Base-by-base conservation (phyloP, 2,329 filamentous ascomycete genomes). In the Aspergillus uvarum region DNA sequence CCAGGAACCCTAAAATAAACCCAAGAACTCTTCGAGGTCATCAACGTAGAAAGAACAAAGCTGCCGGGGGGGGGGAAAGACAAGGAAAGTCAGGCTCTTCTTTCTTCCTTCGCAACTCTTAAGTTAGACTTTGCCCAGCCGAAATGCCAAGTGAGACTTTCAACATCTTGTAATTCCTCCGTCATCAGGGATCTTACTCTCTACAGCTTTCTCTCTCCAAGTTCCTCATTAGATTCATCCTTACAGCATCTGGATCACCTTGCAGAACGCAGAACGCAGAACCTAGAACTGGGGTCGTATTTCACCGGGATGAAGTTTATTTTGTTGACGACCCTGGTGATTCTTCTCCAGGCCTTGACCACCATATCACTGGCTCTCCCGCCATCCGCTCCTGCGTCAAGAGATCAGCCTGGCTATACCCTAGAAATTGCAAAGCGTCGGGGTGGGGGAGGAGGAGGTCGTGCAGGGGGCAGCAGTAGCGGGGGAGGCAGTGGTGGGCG, bases 371-470 rank as follows among this genome's bases (percentile, higher is more conserved):
- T 19, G 16, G 16, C 12, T 7, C 38, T 42, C 16, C 38, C 38
- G 6, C 4, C 38, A 5, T 16, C 16, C 38, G 38, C 14, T 19
- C 14, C 16, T 44, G 38, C 2, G 38, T 19, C 38, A 54, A 31
- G 42, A 11, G 11, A 29, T 8, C 19, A 14, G 32, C 26, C 21
- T 42, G 38, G 44, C 16, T 24, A 24, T 32, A 54, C 16, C 19
- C 76, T 77, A 75, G 77, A 73, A 65, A 50, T 76, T 21, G 11
- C 31, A 44, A 60, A 82, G 58, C 81, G 80, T 67, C 81, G 81
- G 24, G 77, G 80, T 5, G 77, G 80, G n/a, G 75, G 79, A 29
- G 71, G 76, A 22, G 72, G 78, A 6, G 56, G 68, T 19, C 57
- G 66, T 16, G 63, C 69, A 35, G 58, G 66, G 29, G 63, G 70